Conservation (phyloP, 2,329 filamentous ascomycete genomes). For the Didymella pomorum region DNA sequence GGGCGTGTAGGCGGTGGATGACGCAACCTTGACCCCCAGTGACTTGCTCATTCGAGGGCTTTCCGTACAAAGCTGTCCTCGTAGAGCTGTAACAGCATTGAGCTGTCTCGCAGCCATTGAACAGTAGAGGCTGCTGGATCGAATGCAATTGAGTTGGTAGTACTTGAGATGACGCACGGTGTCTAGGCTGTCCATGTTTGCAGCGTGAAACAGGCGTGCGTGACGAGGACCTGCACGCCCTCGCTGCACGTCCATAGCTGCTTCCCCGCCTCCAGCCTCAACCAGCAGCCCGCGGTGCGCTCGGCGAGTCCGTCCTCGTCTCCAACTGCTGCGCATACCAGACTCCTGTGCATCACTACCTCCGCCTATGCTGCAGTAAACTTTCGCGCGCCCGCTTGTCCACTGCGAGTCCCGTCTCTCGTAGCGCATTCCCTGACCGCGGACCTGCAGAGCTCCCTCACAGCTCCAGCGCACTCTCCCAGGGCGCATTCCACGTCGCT, state of each 20-base stretch:
- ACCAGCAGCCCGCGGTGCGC: not conserved
- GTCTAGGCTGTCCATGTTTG: not conserved
- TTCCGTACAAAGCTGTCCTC: no score
- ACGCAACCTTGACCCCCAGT: not conserved
- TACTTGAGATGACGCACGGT: not conserved
- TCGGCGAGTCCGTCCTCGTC: not conserved
- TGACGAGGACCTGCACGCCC: not conserved
- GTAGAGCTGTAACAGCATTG: no score
- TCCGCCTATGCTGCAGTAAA: not conserved
- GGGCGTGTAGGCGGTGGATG: not conserved
- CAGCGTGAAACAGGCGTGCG: constrained; percentile 1
- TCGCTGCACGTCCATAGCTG: not conserved
- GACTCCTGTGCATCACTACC: no score
- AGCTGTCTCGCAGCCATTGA: not conserved
- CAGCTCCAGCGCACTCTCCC: constrained; percentile 2
- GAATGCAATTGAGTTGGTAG: not conserved
- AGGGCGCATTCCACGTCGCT: constrained; percentile 14
- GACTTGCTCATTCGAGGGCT: no score
- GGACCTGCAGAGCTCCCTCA: not conserved
- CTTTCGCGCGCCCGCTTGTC: not conserved
- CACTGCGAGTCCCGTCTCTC: not conserved
- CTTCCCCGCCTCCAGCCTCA: constrained; percentile 4
- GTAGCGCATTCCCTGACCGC: no score
- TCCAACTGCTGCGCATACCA: not conserved
- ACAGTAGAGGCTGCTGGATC: not conserved